A percentile compares a stretch with the other conserved stretches of the same genome.
Conservation (phyloP, 257 asterid genomes). For the Lantana camara region DNA sequence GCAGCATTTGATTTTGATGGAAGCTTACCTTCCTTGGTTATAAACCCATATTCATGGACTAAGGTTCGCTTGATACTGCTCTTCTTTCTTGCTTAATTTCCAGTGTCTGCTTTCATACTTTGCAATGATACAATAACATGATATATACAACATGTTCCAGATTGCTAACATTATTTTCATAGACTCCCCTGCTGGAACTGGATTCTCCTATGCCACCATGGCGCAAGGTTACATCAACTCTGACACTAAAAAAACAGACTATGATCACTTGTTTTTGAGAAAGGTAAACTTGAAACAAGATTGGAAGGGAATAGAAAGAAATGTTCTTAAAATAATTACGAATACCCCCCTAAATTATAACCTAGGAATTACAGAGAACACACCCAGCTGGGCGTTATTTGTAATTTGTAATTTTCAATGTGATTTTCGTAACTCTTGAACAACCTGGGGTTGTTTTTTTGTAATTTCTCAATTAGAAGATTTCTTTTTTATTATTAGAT, state of each 20-base stretch:
- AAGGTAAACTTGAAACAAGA: slow-evolving; percentile 33
- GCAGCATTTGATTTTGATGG: slow-evolving; percentile 43
- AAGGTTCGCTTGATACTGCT: slow-evolving; percentile 42
- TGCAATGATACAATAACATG: not conserved
- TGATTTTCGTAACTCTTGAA: no score
- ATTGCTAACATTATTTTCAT: slow-evolving; percentile 49
- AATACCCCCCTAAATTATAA: no score
- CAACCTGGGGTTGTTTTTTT: no score
- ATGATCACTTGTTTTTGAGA: slow-evolving; percentile 33
- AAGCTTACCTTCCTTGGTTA: slow-evolving; percentile 42
- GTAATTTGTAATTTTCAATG: no score
- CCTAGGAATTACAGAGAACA: not conserved
- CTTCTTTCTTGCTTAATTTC: not conserved
- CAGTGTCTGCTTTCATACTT: not conserved
- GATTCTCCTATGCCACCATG: slow-evolving; percentile 47
- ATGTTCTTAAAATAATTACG: no score
- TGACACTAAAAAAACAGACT: slow-evolving; percentile 31
- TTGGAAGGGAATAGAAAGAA: no score
- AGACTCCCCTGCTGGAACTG: slow-evolving; percentile 53
- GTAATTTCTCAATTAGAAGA: no score
- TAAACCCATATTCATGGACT: slow-evolving; percentile 69
- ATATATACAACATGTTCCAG: no score
- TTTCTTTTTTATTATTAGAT: no score
- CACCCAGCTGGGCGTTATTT: no score
- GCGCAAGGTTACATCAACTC: slow-evolving; percentile 23